phyloP scores from a whole-genome alignment of 805 yeast genomes.

The Wickerhamiella australiensis region DNA sequence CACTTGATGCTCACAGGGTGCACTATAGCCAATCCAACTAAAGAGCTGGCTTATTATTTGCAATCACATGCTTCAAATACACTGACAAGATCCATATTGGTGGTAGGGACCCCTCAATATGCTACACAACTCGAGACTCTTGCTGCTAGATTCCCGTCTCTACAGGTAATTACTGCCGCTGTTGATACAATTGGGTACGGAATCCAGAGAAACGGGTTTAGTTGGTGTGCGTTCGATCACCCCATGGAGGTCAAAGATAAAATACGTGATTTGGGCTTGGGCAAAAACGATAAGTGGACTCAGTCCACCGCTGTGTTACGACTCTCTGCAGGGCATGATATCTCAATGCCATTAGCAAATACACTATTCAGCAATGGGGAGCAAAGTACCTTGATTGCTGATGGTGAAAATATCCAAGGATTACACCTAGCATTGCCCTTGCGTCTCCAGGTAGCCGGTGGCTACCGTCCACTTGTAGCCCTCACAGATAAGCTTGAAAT shows the following conservation, averaged over 20 bases:
- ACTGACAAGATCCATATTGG: conserved; percentile 21
- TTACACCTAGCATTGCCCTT: conserved; percentile 18
- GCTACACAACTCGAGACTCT: conserved; percentile 23
- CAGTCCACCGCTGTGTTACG: conserved; percentile 12
- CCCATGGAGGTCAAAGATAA: conserved; percentile 20
- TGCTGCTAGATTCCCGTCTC: conserved; percentile 16
- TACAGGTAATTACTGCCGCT: conserved; percentile 24
- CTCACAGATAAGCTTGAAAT: conserved; percentile 28
- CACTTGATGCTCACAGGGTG: conserved; percentile 22
- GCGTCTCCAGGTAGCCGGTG: not conserved
- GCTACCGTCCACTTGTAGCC: conserved; percentile 17
- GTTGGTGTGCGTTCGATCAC: conserved; percentile 19
- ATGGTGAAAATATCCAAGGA: conserved; percentile 15
- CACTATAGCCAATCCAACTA: conserved; percentile 21
- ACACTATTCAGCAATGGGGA: conserved; percentile 26
- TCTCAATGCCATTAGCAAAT: conserved; percentile 26
- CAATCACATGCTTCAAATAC: conserved; percentile 18
- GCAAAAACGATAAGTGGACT: not conserved
- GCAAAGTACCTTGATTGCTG: conserved; percentile 16
- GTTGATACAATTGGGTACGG: conserved; percentile 28
- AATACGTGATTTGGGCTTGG: conserved; percentile 1
- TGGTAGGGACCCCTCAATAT: conserved; percentile 29
- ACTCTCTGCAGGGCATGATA: conserved; percentile 11
- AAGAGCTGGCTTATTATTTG: conserved; percentile 17
- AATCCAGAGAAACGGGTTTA: conserved; percentile 25